Conservation (phyloP, 1,139 yeast species). For the Saccharomyces hybrid region DNA sequence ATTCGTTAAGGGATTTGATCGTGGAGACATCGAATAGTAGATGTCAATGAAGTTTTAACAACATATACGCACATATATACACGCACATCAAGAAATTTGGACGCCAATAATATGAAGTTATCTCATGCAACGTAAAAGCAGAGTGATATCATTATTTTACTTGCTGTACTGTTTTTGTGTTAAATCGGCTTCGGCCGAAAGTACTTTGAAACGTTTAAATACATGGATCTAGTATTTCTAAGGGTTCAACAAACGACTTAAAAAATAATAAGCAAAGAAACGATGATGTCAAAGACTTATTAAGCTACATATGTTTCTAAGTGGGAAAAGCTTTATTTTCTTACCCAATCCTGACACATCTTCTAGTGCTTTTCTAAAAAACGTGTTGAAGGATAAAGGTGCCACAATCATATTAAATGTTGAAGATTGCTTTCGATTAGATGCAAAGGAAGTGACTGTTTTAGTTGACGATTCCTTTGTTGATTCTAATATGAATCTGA, state of each 20-base stretch:
- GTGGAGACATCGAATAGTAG: not conserved
- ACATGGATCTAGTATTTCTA: not conserved
- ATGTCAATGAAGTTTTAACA: not conserved
- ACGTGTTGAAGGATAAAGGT: conserved; percentile 27
- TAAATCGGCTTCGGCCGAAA: not conserved
- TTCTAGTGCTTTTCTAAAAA: conserved; percentile 10
- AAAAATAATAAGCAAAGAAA: not conserved
- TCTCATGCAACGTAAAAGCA: not conserved
- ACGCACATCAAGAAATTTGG: no score
- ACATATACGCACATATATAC: not conserved
- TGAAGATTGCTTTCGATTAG: not conserved
- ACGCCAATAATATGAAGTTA: no score
- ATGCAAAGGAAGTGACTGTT: conserved; percentile 5
- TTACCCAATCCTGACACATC: conserved; percentile 20
- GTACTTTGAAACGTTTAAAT: not conserved
- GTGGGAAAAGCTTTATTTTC: conserved; percentile 15
- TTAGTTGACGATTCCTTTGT: conserved; percentile 23
- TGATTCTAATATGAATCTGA: conserved; percentile 8
- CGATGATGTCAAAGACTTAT: not conserved
- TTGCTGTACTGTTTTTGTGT: not conserved
- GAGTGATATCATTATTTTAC: not conserved
- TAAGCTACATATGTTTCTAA: conserved; percentile 10
- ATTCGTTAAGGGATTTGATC: not conserved
- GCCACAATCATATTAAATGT: conserved; percentile 26
- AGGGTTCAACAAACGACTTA: not conserved